Percentiles rank a stretch among this genome's conserved stretches.
Evolutionary conservation across 1,284 basidiomycete species (phyloP).

Genomic region (Cutaneotrichosporon dermatis): DNA sequence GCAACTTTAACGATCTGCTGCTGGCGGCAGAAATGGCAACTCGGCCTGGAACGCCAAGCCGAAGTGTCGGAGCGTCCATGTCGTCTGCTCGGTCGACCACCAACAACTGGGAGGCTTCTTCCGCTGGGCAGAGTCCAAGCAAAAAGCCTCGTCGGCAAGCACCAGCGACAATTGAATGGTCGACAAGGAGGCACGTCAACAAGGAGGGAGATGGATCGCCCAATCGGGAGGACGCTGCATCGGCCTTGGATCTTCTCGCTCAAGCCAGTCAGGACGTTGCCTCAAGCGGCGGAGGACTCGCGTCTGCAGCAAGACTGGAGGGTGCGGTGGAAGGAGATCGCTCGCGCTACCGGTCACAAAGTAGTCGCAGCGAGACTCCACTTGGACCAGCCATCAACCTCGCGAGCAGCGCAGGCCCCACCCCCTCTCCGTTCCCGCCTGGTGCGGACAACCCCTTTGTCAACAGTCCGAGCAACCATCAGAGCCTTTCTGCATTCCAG

Average conservation of each 20-base stretch:
- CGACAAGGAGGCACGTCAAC: slow-evolving; percentile 9
- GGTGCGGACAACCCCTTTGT: slow-evolving; percentile 13
- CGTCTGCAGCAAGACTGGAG: slow-evolving; percentile 17
- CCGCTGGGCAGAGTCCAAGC: slow-evolving; percentile 22
- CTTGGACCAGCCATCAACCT: slow-evolving; percentile 41
- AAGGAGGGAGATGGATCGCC: slow-evolving; percentile 10
- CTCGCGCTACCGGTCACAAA: background rate
- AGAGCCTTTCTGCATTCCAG: slow-evolving; percentile 18
- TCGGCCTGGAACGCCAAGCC: slow-evolving; percentile 34
- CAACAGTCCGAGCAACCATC: background rate
- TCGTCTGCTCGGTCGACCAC: slow-evolving; percentile 35
- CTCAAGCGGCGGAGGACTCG: slow-evolving; percentile 6
- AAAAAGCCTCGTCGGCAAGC: slow-evolving; percentile 25
- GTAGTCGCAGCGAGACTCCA: slow-evolving; percentile 14
- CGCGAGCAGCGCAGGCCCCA: background rate
- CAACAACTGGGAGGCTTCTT: background rate
- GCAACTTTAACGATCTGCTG: slow-evolving; percentile 43
- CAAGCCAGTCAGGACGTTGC: slow-evolving; percentile 38
- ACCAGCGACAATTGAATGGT: slow-evolving; percentile 22
- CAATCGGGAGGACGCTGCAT: slow-evolving; percentile 17
- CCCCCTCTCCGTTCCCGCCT: slow-evolving; percentile 1
- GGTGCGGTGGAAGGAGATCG: slow-evolving; percentile 15
- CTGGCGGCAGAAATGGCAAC: slow-evolving; percentile 45
- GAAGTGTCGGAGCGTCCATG: slow-evolving; percentile 18
- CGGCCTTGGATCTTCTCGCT: slow-evolving; percentile 40